Percentiles rank a stretch among this genome's conserved stretches.
phyloP scores from a whole-genome alignment of 1,284 basidiomycete species.

The Papiliotrema terrestris region DNA sequence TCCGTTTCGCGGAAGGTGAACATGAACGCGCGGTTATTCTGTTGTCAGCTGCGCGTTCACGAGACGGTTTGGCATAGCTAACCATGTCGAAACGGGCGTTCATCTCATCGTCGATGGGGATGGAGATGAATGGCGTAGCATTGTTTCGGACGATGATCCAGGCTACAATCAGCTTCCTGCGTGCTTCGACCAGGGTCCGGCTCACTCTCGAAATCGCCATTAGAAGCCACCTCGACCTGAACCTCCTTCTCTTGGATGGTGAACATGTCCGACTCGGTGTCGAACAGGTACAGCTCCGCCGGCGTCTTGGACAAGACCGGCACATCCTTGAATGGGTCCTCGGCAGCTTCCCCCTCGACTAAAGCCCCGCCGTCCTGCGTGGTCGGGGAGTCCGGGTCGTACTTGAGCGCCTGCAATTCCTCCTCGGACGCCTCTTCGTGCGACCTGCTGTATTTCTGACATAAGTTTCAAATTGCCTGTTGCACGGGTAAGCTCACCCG shows the following conservation, averaged over 20 bases:
- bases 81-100: slow-evolving; percentile 57
- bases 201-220: slow-evolving; percentile 53
- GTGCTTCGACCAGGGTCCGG: neutral
- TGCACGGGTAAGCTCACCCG: slow-evolving; percentile 31
- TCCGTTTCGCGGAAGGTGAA: slow-evolving; percentile 55
- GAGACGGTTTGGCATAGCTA: neutral
- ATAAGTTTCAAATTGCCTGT: slow-evolving; percentile 1
- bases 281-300: slow-evolving; percentile 65
- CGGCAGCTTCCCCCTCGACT: slow-evolving; percentile 12
- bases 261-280: slow-evolving; percentile 66
- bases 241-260: slow-evolving; percentile 66
- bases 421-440: slow-evolving; percentile 66
- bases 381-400: slow-evolving; percentile 3
- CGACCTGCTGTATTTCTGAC: slow-evolving; percentile 68
- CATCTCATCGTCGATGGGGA: slow-evolving; percentile 52
- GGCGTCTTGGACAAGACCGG: slow-evolving; percentile 42
- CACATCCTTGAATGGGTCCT: slow-evolving; percentile 47
- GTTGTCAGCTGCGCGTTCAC: slow-evolving; percentile 5
- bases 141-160: slow-evolving; percentile 48
- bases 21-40: slow-evolving; percentile 62
- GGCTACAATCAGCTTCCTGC: slow-evolving; percentile 18
- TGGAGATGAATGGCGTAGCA: slow-evolving; percentile 44
- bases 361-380: slow-evolving; percentile 3
- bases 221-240: slow-evolving; percentile 63
- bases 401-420: slow-evolving; percentile 72